phyloP scores from a whole-genome alignment of 2,329 filamentous ascomycete species.

The Aureobasidium melanogenum region DNA sequence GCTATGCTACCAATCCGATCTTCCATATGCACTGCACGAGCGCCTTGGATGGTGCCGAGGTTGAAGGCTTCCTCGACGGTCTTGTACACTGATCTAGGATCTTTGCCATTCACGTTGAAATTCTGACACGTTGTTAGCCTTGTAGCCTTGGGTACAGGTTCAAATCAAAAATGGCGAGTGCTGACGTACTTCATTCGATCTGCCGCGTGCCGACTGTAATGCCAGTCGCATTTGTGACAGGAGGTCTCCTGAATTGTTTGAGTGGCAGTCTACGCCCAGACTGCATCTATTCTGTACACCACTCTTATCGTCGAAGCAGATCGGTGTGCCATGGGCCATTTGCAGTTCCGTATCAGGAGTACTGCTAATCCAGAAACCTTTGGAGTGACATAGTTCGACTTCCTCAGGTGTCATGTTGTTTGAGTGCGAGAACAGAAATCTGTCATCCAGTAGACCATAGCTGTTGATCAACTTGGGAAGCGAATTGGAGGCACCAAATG shows the following conservation, averaged over 20 bases:
- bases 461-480: neutral
- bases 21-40: conserved; percentile 34
- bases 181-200: conserved; percentile 21
- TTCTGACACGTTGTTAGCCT: neutral
- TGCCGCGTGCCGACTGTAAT: conserved; percentile 25
- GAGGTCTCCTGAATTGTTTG: conserved; percentile 23
- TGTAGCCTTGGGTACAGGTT: no score
- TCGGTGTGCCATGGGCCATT: conserved; percentile 31
- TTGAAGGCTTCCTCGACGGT: conserved; percentile 40
- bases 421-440: neutral
- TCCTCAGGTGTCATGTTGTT: conserved; percentile 20
- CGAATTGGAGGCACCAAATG: neutral
- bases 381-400: conserved; percentile 26
- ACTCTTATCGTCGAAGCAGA: conserved; percentile 27
- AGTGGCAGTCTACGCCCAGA: conserved; percentile 30
- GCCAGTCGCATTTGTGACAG: conserved; percentile 27
- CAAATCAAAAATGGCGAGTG: no score
- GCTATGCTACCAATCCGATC: conserved; percentile 36
- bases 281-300: conserved; percentile 20
- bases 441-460: neutral
- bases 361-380: conserved; percentile 31
- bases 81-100: conserved; percentile 22
- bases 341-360: conserved; percentile 46
- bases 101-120: conserved; percentile 13
- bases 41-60: conserved; percentile 40